Percentiles rank a stretch among this genome's conserved stretches.
Conservation (phyloP, 345 rosid species). For the Cochlearia excelsa region DNA sequence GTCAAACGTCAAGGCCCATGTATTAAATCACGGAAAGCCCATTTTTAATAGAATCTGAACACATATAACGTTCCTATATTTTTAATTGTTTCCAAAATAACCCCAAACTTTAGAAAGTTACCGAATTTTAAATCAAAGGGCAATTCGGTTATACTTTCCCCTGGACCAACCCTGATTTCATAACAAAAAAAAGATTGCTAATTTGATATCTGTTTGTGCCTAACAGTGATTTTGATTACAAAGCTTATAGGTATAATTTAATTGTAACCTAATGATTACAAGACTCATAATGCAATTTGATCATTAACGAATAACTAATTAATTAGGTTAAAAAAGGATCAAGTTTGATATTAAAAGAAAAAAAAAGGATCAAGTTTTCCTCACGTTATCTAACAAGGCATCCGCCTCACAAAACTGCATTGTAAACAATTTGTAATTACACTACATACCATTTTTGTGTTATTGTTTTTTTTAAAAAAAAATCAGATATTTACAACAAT, state of each 20-base stretch:
- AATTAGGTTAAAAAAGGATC: neutral
- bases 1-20: slow-evolving; percentile 23
- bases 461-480: no score
- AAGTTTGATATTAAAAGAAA: no score
- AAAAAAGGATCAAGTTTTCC: neutral
- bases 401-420: slow-evolving; percentile 6
- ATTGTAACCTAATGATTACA: neutral
- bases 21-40: neutral
- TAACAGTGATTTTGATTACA: no score
- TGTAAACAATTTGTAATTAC: slow-evolving; percentile 11
- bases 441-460: neutral
- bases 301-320: neutral
- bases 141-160: no score
- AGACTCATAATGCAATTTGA: slow-evolving; percentile 9
- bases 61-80: neutral
- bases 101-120: slow-evolving; percentile 8
- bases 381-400: slow-evolving; percentile 19
- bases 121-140: no score
- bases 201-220: no score
- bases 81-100: neutral
- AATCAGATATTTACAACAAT: no score
- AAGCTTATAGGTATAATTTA: no score
- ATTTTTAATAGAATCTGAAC: no score
- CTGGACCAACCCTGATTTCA: no score
- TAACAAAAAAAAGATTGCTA: no score